A percentile compares a stretch with the other conserved stretches of the same genome.
Conservation (phyloP, 2,329 filamentous ascomycete species). For the Truncatella angustata region DNA sequence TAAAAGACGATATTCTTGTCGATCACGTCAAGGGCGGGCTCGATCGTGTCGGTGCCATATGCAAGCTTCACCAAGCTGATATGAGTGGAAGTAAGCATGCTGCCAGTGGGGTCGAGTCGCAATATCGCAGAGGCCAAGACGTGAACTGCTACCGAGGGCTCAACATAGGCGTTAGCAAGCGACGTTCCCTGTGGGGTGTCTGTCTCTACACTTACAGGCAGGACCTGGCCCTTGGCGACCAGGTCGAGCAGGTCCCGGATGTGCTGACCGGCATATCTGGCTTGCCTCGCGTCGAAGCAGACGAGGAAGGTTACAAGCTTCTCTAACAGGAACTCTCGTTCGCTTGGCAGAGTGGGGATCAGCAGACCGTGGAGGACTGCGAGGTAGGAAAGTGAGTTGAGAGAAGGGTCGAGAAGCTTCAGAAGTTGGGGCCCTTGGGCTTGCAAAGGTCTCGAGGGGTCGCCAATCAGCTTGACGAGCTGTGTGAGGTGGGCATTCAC, state of each 20-base stretch:
- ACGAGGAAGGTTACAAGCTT: constrained; percentile 44
- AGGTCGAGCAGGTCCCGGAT: constrained; percentile 44
- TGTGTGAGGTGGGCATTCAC: constrained; percentile 36
- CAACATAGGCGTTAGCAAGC: constrained; percentile 37
- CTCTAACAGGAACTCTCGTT: constrained; percentile 33
- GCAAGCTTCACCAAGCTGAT: constrained; percentile 57
- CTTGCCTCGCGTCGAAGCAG: constrained; percentile 49
- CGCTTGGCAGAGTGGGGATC: constrained; percentile 27
- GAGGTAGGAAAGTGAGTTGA: constrained; percentile 52
- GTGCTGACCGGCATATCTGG: constrained; percentile 46
- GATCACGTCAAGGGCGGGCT: constrained; percentile 58
- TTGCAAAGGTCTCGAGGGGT: constrained; percentile 29
- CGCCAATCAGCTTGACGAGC: constrained; percentile 36
- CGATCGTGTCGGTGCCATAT: constrained; percentile 52
- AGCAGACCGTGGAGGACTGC: constrained; percentile 42
- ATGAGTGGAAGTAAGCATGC: constrained; percentile 65
- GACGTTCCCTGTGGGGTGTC: not conserved
- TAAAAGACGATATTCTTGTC: constrained; percentile 66
- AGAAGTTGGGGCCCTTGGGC: constrained; percentile 37
- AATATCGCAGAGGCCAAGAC: constrained; percentile 54
- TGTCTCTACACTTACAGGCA: constrained; percentile 22
- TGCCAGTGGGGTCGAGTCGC: constrained; percentile 64
- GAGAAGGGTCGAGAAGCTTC: constrained; percentile 45
- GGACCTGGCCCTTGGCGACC: constrained; percentile 35
- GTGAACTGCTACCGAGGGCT: constrained; percentile 48